phyloP scores from a whole-genome alignment of 805 yeast species.

The Candida awuae region DNA sequence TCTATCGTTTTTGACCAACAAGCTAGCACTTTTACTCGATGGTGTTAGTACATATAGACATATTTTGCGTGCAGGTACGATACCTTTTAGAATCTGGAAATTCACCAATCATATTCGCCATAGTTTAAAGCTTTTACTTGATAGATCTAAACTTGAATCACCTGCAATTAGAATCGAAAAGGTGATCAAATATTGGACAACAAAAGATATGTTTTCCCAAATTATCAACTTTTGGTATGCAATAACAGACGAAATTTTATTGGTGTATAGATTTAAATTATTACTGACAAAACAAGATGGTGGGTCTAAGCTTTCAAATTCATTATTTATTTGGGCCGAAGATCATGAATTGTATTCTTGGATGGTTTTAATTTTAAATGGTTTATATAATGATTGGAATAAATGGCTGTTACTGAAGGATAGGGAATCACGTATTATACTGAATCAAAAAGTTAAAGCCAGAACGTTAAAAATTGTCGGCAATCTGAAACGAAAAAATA shows the following conservation, averaged over 20 bases:
- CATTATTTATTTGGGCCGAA: slow-evolving; percentile 31
- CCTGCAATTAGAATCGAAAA: slow-evolving; percentile 16
- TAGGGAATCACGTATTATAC: slow-evolving; percentile 44
- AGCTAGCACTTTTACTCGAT: slow-evolving; percentile 17
- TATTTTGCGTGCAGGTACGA: slow-evolving; percentile 59
- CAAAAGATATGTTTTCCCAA: slow-evolving; percentile 42
- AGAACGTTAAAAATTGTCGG: slow-evolving; percentile 33
- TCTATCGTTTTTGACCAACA: slow-evolving; percentile 6
- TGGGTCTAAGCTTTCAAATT: slow-evolving; percentile 21
- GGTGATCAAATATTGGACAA: slow-evolving; percentile 30
- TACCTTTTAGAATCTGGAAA: slow-evolving; percentile 49
- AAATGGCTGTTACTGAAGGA: slow-evolving; percentile 35
- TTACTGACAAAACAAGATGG: slow-evolving; percentile 35
- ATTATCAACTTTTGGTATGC: slow-evolving; percentile 53
- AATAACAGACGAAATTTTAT: slow-evolving; percentile 52
- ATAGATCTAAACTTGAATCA: slow-evolving; percentile 8
- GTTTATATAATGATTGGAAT: slow-evolving; percentile 43
- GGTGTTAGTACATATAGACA: slow-evolving; percentile 55
- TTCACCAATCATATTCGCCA: slow-evolving; percentile 28
- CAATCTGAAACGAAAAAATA: slow-evolving; percentile 6
- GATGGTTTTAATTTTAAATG: slow-evolving; percentile 57
- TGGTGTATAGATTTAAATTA: slow-evolving; percentile 51
- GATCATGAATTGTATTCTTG: slow-evolving; percentile 60
- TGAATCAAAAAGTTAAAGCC: slow-evolving; percentile 55
- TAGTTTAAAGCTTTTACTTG: slow-evolving; percentile 15